Percentiles rank a stretch among this genome's conserved stretches.
These are phyloP conservation scores for Pleurotus pulmonarius DNA, from an alignment of 768 basidiomycete genomes.

Conservation along the genomic window DNA sequence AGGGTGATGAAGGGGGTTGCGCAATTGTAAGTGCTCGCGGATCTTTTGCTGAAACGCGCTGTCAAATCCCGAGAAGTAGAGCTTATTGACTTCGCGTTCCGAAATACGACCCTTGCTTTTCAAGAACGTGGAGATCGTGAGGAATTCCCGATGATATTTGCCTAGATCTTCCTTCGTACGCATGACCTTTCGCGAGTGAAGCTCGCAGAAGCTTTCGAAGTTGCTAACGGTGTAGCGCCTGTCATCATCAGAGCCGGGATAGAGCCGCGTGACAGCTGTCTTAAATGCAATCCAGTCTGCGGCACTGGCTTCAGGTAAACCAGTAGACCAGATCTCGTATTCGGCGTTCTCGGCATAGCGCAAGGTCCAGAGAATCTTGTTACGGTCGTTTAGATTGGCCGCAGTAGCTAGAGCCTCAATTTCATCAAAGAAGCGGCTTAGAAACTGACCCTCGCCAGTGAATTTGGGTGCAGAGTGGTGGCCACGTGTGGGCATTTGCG, in stretches of 20 bases:
- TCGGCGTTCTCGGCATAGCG: neutral
- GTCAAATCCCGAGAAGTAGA: neutral
- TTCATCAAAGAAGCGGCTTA: slow-evolving; percentile 1
- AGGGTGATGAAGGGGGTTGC: neutral
- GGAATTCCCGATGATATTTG: neutral
- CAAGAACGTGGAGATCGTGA: neutral
- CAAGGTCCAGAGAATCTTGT: neutral
- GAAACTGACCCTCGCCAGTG: neutral
- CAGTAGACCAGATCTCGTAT: neutral
- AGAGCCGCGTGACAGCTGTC: neutral
- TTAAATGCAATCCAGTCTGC: slow-evolving; percentile 1
- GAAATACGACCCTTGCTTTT: neutral
- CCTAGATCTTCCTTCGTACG: neutral
- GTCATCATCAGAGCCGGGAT: neutral
- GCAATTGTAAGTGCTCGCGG: neutral
- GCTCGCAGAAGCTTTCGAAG: neutral
- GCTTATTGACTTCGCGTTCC: neutral
- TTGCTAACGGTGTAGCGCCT: neutral
- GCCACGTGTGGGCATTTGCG: neutral
- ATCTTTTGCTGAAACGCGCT: neutral
- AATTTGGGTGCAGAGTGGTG: slow-evolving; percentile 2
- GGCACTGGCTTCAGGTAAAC: neutral
- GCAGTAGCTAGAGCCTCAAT: neutral
- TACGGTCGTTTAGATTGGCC: neutral
- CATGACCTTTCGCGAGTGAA: neutral